Base-by-base conservation (phyloP, 345 rosid species). In the Melaleuca alternifolia region DNA sequence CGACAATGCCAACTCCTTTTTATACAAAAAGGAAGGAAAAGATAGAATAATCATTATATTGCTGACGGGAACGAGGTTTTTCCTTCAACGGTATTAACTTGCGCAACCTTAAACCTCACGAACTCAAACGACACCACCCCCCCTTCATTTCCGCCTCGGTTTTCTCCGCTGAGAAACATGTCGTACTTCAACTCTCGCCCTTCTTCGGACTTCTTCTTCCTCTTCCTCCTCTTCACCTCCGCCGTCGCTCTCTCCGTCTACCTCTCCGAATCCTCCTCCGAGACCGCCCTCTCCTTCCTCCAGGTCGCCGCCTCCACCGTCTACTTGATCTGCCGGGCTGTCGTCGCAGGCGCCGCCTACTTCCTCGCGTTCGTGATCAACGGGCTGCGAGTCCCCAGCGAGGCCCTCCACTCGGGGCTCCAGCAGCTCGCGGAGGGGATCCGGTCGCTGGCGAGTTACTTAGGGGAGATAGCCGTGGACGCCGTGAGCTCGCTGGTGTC, bases 381-480 rank as follows among this genome's bases (percentile, higher is more conserved):
- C 6, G 91, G 87, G 33, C 85, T 91, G 54, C 89, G 85, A 46
- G 84, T 89, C 1, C 92, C 93, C 0, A 86, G 91, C 3, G 87
- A 86, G 54, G 90, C 91, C 44, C 46, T 88, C 54, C 91, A 90
- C 3, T 90, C 85, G 1, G 92, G 85, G 15, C 53, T 94, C 61
- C 88, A 87, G 33, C 85, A 84, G 9, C 2, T 91, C 5, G 92
- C 88, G 4, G 91, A 90, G 4, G 89, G 44, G 23, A 85, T 92
- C 85, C 90, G 51, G 85, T 50, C 86, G 8, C 88, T 90, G 26
- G 56, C 87, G 2, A 87, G 85, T 61, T 87, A 77, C 46, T 1
- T 91, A 21, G 56, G 86, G 54, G 88, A 86, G 90, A 41, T 88
- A 5, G 50, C 87, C 33, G 15, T 87, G 84, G 91, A 89, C 24